phyloP scores from a whole-genome alignment of 1,284 basidiomycete species.

The Malassezia vespertilionis region DNA sequence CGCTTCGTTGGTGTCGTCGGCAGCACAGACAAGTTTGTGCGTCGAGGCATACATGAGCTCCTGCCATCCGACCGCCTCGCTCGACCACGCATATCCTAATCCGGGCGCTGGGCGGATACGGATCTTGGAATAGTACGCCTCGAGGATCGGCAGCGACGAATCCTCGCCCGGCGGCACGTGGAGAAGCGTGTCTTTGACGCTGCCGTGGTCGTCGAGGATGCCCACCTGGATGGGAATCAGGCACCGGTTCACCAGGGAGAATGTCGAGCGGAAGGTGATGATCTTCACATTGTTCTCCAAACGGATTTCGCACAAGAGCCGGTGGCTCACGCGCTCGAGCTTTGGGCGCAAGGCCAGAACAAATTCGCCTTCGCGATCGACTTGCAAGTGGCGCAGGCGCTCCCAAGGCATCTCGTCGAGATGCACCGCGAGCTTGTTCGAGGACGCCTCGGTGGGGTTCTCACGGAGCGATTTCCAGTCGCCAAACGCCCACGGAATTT shows the following conservation, averaged over 20 bases:
- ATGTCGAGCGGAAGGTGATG: conserved; percentile 86
- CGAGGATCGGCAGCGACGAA: conserved; percentile 81
- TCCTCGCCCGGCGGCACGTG: conserved; percentile 83
- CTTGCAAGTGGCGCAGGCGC: conserved; percentile 72
- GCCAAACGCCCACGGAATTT: conserved; percentile 90
- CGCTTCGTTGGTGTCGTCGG: conserved; percentile 69
- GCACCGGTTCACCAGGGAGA: conserved; percentile 82
- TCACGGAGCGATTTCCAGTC: conserved; percentile 92
- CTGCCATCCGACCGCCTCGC: conserved; percentile 72
- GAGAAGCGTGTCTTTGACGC: conserved; percentile 67
- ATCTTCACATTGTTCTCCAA: conserved; percentile 89
- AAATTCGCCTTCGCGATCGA: conserved; percentile 88
- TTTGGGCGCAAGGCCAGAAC: conserved; percentile 74
- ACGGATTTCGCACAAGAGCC: conserved; percentile 78
- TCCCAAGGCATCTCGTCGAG: conserved; percentile 86
- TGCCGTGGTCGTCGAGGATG: conserved; percentile 72
- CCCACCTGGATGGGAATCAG: conserved; percentile 87
- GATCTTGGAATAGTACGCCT: conserved; percentile 71
- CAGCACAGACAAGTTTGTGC: conserved; percentile 74
- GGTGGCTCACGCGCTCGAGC: conserved; percentile 63
- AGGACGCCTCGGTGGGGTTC: conserved; percentile 23
- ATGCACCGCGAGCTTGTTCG: conserved; percentile 50
- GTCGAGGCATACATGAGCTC: conserved; percentile 66
- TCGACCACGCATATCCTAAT: conserved; percentile 87
- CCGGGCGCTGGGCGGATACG: conserved; percentile 87